These are phyloP conservation scores for Oxytropis ochrocephala DNA, from an alignment of 306 rosid genomes.

Conservation along the genomic window DNA sequence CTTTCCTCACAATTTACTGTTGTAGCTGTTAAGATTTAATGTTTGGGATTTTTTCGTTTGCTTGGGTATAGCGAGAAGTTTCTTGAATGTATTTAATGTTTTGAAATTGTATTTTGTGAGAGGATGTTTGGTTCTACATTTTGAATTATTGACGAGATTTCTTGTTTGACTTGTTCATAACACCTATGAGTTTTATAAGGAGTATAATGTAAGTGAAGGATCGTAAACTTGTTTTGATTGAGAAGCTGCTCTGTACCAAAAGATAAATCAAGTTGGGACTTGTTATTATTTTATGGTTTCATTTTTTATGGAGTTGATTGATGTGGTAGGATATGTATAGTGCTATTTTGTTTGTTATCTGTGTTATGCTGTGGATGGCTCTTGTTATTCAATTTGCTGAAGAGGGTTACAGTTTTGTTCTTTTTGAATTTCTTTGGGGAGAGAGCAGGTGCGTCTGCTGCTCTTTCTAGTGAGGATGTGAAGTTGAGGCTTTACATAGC, in stretches of 20 bases:
- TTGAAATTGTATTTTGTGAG: no score
- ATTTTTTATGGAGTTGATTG: neutral
- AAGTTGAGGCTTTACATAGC: neutral
- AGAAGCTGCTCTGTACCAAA: no score
- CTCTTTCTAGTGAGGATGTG: neutral
- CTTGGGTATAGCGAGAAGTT: no score
- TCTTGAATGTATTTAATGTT: no score
- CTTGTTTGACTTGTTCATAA: no score
- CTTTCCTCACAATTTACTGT: no score
- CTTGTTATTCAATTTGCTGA: conserved; percentile 1
- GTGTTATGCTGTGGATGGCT: neutral
- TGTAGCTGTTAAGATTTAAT: no score
- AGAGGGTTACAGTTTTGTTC: neutral
- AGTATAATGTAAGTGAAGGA: neutral
- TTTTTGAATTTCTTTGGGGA: neutral
- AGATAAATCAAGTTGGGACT: neutral
- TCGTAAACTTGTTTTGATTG: neutral
- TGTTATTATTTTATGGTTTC: no score
- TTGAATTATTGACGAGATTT: no score
- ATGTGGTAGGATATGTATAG: neutral
- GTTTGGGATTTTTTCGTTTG: no score
- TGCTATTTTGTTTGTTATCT: neutral
- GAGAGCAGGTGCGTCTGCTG: neutral
- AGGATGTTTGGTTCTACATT: no score
- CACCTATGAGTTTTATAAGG: no score